A percentile compares a stretch with the other conserved stretches of the same genome.
Conservation (phyloP, 2,329 filamentous ascomycete genomes). For the Teratosphaeriaceae sp. region DNA sequence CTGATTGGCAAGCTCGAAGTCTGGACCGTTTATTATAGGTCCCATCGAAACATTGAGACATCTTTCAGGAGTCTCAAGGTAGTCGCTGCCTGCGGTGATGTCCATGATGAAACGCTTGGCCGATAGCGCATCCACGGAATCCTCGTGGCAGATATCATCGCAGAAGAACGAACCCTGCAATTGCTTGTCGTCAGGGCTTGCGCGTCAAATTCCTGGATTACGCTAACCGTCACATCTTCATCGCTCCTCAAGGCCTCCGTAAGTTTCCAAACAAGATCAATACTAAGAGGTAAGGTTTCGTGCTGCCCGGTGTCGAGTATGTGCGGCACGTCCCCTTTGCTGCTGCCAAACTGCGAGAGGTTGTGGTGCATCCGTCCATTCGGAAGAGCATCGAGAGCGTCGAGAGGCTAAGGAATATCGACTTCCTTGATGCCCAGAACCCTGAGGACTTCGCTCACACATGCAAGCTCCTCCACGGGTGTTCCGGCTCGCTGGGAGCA, state of each 20-base stretch:
- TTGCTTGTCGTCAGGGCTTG: too few species aligned
- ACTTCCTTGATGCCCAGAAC: too few species aligned
- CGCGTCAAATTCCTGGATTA: neutral
- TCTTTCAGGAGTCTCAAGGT: neutral
- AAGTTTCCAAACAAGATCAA: neutral
- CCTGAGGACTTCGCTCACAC: too few species aligned
- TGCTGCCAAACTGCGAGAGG: neutral
- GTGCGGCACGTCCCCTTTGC: neutral
- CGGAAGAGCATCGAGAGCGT: neutral
- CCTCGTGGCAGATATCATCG: neutral
- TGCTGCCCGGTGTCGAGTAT: neutral
- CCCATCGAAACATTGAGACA: neutral
- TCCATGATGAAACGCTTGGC: neutral
- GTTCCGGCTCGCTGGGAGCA: too few species aligned
- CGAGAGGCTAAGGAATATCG: too few species aligned
- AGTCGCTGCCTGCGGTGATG: neutral
- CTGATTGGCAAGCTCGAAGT: neutral
- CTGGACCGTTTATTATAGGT: neutral
- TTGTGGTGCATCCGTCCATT: neutral
- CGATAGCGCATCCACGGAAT: neutral
- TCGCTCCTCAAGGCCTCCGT: neutral
- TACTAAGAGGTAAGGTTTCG: neutral
- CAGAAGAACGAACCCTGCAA: constrained; percentile 1
- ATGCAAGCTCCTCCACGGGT: too few species aligned
- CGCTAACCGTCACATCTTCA: neutral